These are phyloP conservation scores for Naganishia friedmannii DNA, from an alignment of 768 basidiomycete species.

Conservation along the genomic window DNA sequence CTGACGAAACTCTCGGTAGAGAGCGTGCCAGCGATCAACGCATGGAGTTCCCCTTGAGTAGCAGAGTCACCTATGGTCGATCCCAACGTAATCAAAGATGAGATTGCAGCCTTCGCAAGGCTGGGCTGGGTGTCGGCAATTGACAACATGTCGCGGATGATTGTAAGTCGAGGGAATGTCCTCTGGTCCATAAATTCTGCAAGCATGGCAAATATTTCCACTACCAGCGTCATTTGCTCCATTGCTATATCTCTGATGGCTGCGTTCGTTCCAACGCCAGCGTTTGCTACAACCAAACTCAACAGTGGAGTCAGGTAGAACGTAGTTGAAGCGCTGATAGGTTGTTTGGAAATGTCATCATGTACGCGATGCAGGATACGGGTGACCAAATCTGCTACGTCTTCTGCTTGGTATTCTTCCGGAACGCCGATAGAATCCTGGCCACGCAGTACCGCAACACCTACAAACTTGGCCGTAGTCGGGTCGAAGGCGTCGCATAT, in stretches of 20 bases:
- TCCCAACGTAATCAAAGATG: conserved; percentile 73
- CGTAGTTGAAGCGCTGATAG: conserved; percentile 82
- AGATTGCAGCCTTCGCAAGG: conserved; percentile 76
- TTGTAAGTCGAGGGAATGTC: conserved; percentile 70
- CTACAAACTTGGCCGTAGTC: conserved; percentile 67
- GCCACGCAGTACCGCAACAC: conserved; percentile 76
- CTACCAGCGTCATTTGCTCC: conserved; percentile 72
- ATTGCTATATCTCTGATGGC: conserved; percentile 69
- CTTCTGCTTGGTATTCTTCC: conserved; percentile 22
- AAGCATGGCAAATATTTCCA: conserved; percentile 48
- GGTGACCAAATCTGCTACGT: conserved; percentile 65
- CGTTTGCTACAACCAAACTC: conserved; percentile 63
- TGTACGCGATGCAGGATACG: conserved; percentile 82
- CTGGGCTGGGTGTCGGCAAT: conserved; percentile 74
- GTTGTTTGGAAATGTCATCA: conserved; percentile 71
- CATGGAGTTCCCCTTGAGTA: conserved; percentile 62
- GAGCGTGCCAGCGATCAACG: conserved; percentile 70
- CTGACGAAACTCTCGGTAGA: conserved; percentile 83
- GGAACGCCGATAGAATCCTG: conserved; percentile 48
- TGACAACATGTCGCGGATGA: conserved; percentile 67
- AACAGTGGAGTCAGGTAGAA: conserved; percentile 76
- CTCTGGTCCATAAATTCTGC: conserved; percentile 67
- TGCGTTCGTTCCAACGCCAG: conserved; percentile 63
- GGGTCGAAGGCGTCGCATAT: conserved; percentile 74
- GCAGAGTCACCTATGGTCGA: conserved; percentile 71